These are phyloP conservation scores for Aureoboletus auriporus DNA, from an alignment of 768 basidiomycete genomes.

Conservation along the genomic window DNA sequence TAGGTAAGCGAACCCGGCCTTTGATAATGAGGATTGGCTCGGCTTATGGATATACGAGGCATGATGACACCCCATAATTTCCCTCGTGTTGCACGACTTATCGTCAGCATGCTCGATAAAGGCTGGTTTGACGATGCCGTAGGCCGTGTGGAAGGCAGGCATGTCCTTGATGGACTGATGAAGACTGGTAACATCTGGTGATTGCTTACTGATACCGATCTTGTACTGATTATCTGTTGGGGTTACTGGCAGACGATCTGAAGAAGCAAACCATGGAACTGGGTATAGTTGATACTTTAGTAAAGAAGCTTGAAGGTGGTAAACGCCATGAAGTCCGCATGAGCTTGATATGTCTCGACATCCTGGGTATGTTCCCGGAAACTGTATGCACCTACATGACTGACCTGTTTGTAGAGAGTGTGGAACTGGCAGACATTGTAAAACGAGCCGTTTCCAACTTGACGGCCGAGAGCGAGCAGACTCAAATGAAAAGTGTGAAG, in stretches of 20 bases:
- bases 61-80: not conserved
- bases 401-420: not conserved
- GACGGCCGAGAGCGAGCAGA: not conserved
- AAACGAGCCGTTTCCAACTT: not conserved
- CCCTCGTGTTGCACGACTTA: not conserved
- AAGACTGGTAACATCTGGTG: not conserved
- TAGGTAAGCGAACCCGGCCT: not conserved
- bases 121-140: constrained; percentile 11
- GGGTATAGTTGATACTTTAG: not conserved
- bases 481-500: not conserved
- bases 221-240: not conserved
- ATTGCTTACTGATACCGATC: not conserved
- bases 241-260: not conserved
- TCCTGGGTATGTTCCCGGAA: not conserved
- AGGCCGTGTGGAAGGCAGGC: constrained; percentile 4
- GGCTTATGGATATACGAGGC: not conserved
- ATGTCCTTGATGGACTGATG: constrained; percentile 3
- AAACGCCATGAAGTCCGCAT: constrained; percentile 1
- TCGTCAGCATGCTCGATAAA: constrained; percentile 6
- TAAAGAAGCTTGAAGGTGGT: constrained; percentile 1
- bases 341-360: constrained; percentile 2
- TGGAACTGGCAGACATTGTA: not conserved
- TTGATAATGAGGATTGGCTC: not conserved
- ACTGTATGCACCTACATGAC: not conserved
- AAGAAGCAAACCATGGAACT: not conserved